Conservation (phyloP, 768 basidiomycete genomes). For the Tremella yokohamensis region DNA sequence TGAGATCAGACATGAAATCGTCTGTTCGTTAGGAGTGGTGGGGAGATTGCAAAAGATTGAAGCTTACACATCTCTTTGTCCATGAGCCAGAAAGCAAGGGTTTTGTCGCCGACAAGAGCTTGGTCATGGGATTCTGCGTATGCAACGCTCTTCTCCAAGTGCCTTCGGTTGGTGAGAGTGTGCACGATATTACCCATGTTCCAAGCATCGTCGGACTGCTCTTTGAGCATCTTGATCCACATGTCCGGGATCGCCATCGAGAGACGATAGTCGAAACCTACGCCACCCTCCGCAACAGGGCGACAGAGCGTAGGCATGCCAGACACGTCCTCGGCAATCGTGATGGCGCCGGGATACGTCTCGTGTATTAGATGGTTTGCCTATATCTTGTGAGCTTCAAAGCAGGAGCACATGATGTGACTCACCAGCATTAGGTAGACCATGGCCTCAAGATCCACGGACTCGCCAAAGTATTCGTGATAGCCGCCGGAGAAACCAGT, state of each 20-base stretch:
- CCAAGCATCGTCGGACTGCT: conserved; percentile 82
- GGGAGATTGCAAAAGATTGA: background rate
- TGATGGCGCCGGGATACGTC: conserved; percentile 74
- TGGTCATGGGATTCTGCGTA: conserved; percentile 97
- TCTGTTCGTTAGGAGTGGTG: conserved; percentile 55
- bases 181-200: conserved; percentile 78
- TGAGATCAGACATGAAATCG: conserved; percentile 87
- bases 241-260: conserved; percentile 99
- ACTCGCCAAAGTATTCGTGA: conserved; percentile 91
- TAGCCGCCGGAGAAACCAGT: conserved; percentile 91
- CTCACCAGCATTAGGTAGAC: conserved; percentile 95
- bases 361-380: conserved; percentile 86
- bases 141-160: conserved; percentile 86
- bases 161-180: conserved; percentile 82
- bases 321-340: conserved; percentile 97
- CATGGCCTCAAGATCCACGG: conserved; percentile 80
- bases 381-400: conserved; percentile 53
- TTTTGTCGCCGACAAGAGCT: conserved; percentile 97
- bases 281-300: conserved; percentile 73
- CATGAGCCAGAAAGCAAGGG: conserved; percentile 98
- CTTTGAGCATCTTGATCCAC: conserved; percentile 99
- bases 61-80: conserved; percentile 97
- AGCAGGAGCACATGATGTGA: conserved; percentile 14
- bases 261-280: conserved; percentile 96
- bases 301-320: conserved; percentile 94